phyloP scores from a whole-genome alignment of 2,329 filamentous ascomycete genomes.

The Pseudogymnoascus verrucosus region DNA sequence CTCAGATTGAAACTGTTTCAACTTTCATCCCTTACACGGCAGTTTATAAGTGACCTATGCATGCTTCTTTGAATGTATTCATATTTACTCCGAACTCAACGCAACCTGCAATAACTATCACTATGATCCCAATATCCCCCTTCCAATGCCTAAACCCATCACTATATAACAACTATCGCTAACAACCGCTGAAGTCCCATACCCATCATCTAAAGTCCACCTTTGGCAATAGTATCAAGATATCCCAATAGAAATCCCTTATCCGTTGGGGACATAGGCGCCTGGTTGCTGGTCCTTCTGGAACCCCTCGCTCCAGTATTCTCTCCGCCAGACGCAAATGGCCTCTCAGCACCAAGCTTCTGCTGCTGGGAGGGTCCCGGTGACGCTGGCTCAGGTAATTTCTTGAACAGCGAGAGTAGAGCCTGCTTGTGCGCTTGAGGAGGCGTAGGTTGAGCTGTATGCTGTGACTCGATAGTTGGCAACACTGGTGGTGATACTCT shows the following conservation, averaged over 20 bases:
- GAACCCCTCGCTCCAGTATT: constrained; percentile 9
- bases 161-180: constrained; percentile 3
- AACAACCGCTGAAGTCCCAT: background rate
- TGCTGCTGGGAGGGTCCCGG: background rate
- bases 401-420: constrained; percentile 28
- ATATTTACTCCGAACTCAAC: background rate
- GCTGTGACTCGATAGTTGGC: background rate
- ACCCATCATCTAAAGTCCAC: background rate
- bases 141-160: background rate
- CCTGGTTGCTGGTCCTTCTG: constrained; percentile 40
- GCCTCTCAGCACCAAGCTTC: background rate
- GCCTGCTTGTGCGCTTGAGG: constrained; percentile 38
- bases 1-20: background rate
- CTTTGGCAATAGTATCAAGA: constrained; percentile 43
- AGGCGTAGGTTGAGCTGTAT: constrained; percentile 27
- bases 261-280: constrained; percentile 59
- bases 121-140: background rate
- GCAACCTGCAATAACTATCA: constrained; percentile 1
- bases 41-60: background rate
- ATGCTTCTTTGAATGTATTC: background rate
- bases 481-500: constrained; percentile 21
- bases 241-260: constrained; percentile 71
- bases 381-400: constrained; percentile 13
- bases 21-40: background rate
- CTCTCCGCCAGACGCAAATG: background rate